Conservation (phyloP, 257 asterid genomes). For the Apocynum venetum region DNA sequence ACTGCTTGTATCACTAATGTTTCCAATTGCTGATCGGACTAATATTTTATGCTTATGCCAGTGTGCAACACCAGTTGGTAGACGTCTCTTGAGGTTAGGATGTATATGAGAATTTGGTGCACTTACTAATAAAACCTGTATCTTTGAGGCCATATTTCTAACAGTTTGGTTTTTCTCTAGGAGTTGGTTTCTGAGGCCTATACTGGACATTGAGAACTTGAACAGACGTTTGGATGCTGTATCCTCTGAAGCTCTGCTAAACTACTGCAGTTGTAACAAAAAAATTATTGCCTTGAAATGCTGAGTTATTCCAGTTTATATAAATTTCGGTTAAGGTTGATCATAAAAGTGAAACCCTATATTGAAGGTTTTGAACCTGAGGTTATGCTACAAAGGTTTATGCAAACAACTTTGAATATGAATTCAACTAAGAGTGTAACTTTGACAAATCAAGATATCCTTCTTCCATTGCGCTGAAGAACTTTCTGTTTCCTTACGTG, state of each 20-base stretch:
- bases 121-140: slow-evolving; percentile 18
- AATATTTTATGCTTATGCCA: slow-evolving; percentile 38
- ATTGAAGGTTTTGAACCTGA: neutral
- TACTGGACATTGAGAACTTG: slow-evolving; percentile 79
- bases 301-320: neutral
- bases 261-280: neutral
- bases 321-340: neutral
- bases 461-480: slow-evolving; percentile 85
- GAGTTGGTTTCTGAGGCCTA: slow-evolving; percentile 97
- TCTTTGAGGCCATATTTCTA: slow-evolving; percentile 27
- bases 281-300: neutral
- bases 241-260: slow-evolving; percentile 46
- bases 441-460: slow-evolving; percentile 68
- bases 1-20: slow-evolving; percentile 20
- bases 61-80: slow-evolving; percentile 97
- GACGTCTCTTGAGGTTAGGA: slow-evolving; percentile 82
- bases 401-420: neutral
- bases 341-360: neutral
- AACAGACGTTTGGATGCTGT: slow-evolving; percentile 85
- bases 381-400: neutral
- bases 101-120: slow-evolving; percentile 15
- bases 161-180: slow-evolving; percentile 36
- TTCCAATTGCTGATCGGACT: slow-evolving; percentile 18
- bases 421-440: slow-evolving; percentile 15
- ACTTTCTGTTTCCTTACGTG: slow-evolving; percentile 70